Evolutionary conservation across 2,329 filamentous ascomycete species (phyloP).

Genomic region (Hirsutella rhossiliensis): DNA sequence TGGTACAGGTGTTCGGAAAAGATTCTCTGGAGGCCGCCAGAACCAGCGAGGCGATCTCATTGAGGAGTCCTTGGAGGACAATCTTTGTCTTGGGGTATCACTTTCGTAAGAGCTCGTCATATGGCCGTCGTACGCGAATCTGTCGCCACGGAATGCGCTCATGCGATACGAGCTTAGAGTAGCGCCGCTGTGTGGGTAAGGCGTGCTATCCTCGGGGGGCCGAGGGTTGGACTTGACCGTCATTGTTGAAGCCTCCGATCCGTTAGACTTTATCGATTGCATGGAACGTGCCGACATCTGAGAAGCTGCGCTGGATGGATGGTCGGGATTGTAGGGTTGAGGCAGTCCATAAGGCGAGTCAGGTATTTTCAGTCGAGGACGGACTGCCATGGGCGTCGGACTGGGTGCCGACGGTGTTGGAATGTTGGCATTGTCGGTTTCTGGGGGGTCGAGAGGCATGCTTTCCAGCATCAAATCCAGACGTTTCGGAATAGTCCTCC

Average conservation of each 20-base stretch:
- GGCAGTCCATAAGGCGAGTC: no score
- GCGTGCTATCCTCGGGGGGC: not conserved
- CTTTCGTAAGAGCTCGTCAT: no score
- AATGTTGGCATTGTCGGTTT: conserved; percentile 5
- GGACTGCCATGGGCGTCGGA: conserved; percentile 16
- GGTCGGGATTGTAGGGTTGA: no score
- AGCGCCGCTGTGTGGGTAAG: not conserved
- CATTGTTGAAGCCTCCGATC: not conserved
- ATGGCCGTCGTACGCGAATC: not conserved
- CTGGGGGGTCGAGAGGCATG: no score
- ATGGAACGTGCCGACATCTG: not conserved
- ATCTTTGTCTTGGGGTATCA: no score
- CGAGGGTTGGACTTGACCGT: not conserved
- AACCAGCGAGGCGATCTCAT: no score
- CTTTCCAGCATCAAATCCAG: no score
- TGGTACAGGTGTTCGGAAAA: no score
- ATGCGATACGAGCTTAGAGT: not conserved
- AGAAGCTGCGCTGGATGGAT: not conserved
- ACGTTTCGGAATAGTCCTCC: no score
- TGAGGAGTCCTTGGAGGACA: no score
- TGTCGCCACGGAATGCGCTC: not conserved
- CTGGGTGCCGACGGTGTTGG: conserved; percentile 21
- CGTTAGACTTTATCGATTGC: not conserved
- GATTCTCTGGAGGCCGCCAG: no score
- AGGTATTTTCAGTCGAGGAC: conserved; percentile 2